Conservation (phyloP, 805 yeast species). For the Candida insectorum region DNA sequence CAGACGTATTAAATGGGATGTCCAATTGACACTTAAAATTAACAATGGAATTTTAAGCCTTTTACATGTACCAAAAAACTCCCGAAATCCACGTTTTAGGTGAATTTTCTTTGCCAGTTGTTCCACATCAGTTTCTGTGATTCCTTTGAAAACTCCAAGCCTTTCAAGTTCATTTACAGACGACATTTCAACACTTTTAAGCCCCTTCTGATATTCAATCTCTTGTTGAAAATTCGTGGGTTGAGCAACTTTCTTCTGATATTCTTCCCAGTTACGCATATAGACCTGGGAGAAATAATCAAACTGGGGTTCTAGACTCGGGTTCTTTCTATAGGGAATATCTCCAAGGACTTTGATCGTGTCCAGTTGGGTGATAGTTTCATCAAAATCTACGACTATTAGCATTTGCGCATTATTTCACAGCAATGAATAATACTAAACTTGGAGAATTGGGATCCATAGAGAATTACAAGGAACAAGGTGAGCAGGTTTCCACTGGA, state of each 20-base stretch:
- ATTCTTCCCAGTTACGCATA: slow-evolving; percentile 10
- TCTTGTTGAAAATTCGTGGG: slow-evolving; percentile 38
- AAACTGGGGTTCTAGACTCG: slow-evolving; percentile 37
- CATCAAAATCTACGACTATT: slow-evolving; percentile 63
- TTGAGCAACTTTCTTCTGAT: slow-evolving; percentile 2
- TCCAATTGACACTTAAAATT: slow-evolving; percentile 64
- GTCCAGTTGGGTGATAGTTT: slow-evolving; percentile 55
- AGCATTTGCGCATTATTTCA: not conserved
- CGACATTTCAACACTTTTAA: slow-evolving; percentile 44
- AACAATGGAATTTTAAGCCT: slow-evolving; percentile 29
- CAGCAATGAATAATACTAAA: not conserved
- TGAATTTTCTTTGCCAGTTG: slow-evolving; percentile 33
- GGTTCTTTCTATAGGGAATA: slow-evolving; percentile 40
- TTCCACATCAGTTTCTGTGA: slow-evolving; percentile 26
- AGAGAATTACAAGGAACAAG: too few relatives aligned
- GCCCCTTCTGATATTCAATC: slow-evolving; percentile 40
- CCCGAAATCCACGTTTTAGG: slow-evolving; percentile 38
- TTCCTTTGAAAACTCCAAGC: slow-evolving; percentile 40
- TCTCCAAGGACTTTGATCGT: slow-evolving; percentile 52
- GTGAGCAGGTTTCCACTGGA: too few relatives aligned
- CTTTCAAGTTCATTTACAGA: slow-evolving; percentile 44
- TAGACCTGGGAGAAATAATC: slow-evolving; percentile 44
- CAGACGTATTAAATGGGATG: slow-evolving; percentile 41
- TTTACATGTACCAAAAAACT: slow-evolving; percentile 23
- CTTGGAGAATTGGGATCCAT: too few relatives aligned